Conservation (phyloP, 2,329 filamentous ascomycete species). For the Chaetomium globosum region DNA sequence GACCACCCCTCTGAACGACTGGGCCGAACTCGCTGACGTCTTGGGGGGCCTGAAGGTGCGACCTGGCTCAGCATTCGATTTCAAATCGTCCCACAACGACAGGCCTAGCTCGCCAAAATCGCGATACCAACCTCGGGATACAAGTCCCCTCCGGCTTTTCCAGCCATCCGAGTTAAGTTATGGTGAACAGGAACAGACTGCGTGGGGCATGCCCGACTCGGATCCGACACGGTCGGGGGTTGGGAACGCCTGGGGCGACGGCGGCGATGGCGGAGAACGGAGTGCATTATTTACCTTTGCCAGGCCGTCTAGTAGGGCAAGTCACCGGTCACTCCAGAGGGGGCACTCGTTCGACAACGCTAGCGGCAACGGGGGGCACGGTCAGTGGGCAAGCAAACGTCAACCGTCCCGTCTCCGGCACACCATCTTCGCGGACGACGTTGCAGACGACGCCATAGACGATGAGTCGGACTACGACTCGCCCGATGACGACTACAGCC, state of each 20-base stretch:
- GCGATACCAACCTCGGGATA: conserved; percentile 26
- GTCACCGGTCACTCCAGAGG: background rate
- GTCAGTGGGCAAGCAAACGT: background rate
- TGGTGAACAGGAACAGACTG: conserved; percentile 12
- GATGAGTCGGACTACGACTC: background rate
- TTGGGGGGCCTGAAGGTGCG: conserved; percentile 25
- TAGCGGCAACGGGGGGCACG: background rate
- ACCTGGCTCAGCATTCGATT: conserved; percentile 25
- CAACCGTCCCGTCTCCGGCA: conserved; percentile 19
- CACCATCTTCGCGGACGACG: conserved; percentile 8
- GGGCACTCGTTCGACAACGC: background rate
- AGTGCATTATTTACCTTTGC: background rate
- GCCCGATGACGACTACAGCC: background rate
- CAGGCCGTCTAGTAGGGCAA: background rate
- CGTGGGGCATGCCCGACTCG: background rate
- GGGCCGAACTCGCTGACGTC: conserved; percentile 26
- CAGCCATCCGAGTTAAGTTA: conserved; percentile 19
- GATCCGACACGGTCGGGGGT: background rate
- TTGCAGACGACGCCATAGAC: background rate
- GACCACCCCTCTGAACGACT: conserved; percentile 9
- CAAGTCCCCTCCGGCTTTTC: conserved; percentile 11
- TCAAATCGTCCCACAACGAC: conserved; percentile 12
- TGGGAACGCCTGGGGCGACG: background rate
- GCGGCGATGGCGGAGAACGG: background rate
- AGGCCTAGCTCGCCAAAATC: conserved; percentile 33